Conservation (phyloP, 257 asterid genomes). For the Nemophila menziesii region DNA sequence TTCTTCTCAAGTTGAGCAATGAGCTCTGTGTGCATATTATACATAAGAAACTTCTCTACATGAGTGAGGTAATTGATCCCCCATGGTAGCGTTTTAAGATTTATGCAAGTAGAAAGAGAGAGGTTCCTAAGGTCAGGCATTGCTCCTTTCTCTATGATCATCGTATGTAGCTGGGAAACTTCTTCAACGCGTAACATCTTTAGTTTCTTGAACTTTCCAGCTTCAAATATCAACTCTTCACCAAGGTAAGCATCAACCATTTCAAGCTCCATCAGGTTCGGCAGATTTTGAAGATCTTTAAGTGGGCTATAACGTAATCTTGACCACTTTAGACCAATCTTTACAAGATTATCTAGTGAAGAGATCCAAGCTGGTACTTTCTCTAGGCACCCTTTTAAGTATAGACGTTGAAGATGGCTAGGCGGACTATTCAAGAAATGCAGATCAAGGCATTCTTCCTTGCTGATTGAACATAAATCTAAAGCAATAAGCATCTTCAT, state of each 20-base stretch:
- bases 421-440: conserved; percentile 1
- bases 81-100: conserved; percentile 7
- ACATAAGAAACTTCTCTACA: conserved; percentile 11
- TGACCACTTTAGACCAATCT: conserved; percentile 17
- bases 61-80: conserved; percentile 10
- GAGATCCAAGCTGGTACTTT: conserved; percentile 15
- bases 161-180: conserved; percentile 3
- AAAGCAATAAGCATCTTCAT: conserved; percentile 5
- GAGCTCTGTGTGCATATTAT: conserved; percentile 7
- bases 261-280: conserved; percentile 17
- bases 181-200: conserved; percentile 6
- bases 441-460: conserved; percentile 4
- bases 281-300: conserved; percentile 9
- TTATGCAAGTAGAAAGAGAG: conserved; percentile 2
- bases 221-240: conserved; percentile 2
- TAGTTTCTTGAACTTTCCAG: conserved; percentile 9
- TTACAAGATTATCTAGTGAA: conserved; percentile 11
- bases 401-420: conserved; percentile 12
- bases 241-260: conserved; percentile 16
- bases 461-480: not conserved
- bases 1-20: conserved; percentile 1
- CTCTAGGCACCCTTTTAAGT: conserved; percentile 12
- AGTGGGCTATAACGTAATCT: conserved; percentile 11
- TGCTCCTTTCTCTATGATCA: conserved; percentile 1
- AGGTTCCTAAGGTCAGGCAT: conserved; percentile 14